A percentile compares a stretch with the other conserved stretches of the same genome.
Evolutionary conservation across 768 basidiomycete species (phyloP).

Genomic region (Naematelia aurantialba): DNA sequence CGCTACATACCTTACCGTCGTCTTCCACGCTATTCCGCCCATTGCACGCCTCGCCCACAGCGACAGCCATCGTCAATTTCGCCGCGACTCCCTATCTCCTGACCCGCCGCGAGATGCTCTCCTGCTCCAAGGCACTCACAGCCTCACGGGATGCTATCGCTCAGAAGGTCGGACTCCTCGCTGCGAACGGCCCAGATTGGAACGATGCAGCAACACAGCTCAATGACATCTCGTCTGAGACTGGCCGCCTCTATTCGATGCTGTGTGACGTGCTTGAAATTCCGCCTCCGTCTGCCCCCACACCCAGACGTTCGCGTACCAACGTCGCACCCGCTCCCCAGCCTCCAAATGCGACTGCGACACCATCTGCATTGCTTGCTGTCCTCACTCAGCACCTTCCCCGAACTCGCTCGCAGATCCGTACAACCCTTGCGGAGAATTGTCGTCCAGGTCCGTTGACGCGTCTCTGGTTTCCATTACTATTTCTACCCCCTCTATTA

Average conservation of each 20-base stretch:
- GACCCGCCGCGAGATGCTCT: slow-evolving; percentile 45
- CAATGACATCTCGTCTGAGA: slow-evolving; percentile 30
- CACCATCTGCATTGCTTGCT: slow-evolving; percentile 25
- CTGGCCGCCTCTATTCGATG: slow-evolving; percentile 30
- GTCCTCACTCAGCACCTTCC: slow-evolving; percentile 45
- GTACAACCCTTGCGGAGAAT: slow-evolving; percentile 53
- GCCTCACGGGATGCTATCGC: slow-evolving; percentile 37
- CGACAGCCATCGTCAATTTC: slow-evolving; percentile 29
- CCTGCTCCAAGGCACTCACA: slow-evolving; percentile 31
- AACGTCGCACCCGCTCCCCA: slow-evolving; percentile 13
- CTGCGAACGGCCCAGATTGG: slow-evolving; percentile 43
- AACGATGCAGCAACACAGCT: slow-evolving; percentile 10
- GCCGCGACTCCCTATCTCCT: slow-evolving; percentile 42
- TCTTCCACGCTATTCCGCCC: slow-evolving; percentile 33
- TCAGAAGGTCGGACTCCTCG: slow-evolving; percentile 37
- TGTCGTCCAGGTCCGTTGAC: slow-evolving; percentile 66
- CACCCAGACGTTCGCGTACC: slow-evolving; percentile 19
- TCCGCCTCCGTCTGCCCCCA: slow-evolving; percentile 17
- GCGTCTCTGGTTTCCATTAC: slow-evolving; percentile 74
- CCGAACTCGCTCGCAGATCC: slow-evolving; percentile 38
- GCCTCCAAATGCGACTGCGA: slow-evolving; percentile 18
- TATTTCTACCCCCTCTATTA: slow-evolving; percentile 69
- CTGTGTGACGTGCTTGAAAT: slow-evolving; percentile 39
- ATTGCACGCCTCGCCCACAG: slow-evolving; percentile 18
- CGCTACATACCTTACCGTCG: slow-evolving; percentile 34